These are phyloP conservation scores for Hanseniaspora sp. DNA, from an alignment of 1,139 yeast genomes.

Conservation along the genomic window DNA sequence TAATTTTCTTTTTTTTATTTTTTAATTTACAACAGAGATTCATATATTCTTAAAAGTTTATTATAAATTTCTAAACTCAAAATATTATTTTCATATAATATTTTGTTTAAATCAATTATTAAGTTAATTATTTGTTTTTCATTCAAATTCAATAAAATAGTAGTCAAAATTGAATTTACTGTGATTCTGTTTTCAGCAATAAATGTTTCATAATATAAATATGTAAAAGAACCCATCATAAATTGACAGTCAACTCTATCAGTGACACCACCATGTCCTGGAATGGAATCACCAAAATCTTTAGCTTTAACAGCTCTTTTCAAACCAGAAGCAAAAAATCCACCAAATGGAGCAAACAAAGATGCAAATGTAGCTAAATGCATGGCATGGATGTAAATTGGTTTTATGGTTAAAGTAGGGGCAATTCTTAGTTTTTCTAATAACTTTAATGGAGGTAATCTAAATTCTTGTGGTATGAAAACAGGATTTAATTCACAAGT, in stretches of 20 bases:
- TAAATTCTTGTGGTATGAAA: conserved; percentile 66
- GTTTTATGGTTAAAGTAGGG: conserved; percentile 56
- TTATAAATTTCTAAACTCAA: conserved; percentile 32
- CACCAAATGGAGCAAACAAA: conserved; percentile 96
- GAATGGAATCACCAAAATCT: conserved; percentile 85
- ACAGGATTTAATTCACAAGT: conserved; percentile 80
- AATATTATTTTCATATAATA: conserved; percentile 47
- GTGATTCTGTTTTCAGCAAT: conserved; percentile 62
- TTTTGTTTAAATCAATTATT: conserved; percentile 49
- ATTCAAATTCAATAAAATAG: conserved; percentile 61
- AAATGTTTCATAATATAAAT: conserved; percentile 85
- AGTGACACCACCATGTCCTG: conserved; percentile 97
- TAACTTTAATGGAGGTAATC: conserved; percentile 53
- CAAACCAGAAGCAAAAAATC: conserved; percentile 92
- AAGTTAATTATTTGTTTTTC: conserved; percentile 57
- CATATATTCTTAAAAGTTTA: conserved; percentile 20
- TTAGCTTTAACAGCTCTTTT: conserved; percentile 94
- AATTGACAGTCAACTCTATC: conserved; percentile 98
- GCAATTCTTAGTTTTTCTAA: conserved; percentile 37
- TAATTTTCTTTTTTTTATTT: no score
- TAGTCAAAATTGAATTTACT: conserved; percentile 62
- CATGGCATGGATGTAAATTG: conserved; percentile 80
- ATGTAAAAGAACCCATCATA: conserved; percentile 91
- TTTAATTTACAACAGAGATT: not conserved
- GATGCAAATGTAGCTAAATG: conserved; percentile 90